These are phyloP conservation scores for Tetratostichococcus sp. DNA, from an alignment of 139 green algal species.

Conservation along the genomic window DNA sequence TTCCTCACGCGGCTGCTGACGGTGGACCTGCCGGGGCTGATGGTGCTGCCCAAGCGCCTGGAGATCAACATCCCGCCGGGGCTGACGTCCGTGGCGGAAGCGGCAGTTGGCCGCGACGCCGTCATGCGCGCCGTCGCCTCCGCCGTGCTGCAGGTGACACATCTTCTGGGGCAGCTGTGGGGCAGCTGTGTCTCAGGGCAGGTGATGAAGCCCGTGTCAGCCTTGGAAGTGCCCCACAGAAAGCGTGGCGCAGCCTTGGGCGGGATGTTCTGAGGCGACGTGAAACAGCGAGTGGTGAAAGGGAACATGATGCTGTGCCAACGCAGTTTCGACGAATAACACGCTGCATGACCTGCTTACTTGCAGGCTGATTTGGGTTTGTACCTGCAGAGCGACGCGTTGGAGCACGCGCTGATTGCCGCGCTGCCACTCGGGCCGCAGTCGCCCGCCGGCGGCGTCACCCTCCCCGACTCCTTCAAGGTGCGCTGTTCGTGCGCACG, in stretches of 20 bases:
- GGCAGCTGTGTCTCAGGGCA: too few species aligned
- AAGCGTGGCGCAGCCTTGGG: too few species aligned
- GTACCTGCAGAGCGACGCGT: slow-evolving; percentile 64
- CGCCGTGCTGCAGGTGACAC: slow-evolving; percentile 70
- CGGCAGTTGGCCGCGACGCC: slow-evolving; percentile 83
- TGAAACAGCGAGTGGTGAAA: too few species aligned
- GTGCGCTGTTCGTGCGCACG: not conserved
- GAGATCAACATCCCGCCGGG: slow-evolving; percentile 88
- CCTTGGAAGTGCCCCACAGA: too few species aligned
- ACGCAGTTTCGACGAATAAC: not conserved
- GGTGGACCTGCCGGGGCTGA: slow-evolving; percentile 87
- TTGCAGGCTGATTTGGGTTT: not conserved
- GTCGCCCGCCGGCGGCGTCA: slow-evolving; percentile 73
- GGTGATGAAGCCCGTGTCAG: too few species aligned
- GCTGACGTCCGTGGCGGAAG: slow-evolving; percentile 84
- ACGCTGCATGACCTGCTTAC: not conserved
- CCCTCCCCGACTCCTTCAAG: slow-evolving; percentile 76
- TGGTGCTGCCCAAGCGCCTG: slow-evolving; percentile 86
- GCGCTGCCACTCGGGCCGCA: slow-evolving; percentile 83
- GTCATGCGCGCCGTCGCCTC: slow-evolving; percentile 87
- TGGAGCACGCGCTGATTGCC: slow-evolving; percentile 78
- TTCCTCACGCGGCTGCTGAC: slow-evolving; percentile 89
- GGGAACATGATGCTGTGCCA: slow-evolving; percentile 1
- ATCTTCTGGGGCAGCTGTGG: not conserved
- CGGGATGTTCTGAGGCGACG: too few species aligned